Evolutionary conservation across 2,329 filamentous ascomycete species (phyloP).

Genomic region (Tolypocladium amazonense): DNA sequence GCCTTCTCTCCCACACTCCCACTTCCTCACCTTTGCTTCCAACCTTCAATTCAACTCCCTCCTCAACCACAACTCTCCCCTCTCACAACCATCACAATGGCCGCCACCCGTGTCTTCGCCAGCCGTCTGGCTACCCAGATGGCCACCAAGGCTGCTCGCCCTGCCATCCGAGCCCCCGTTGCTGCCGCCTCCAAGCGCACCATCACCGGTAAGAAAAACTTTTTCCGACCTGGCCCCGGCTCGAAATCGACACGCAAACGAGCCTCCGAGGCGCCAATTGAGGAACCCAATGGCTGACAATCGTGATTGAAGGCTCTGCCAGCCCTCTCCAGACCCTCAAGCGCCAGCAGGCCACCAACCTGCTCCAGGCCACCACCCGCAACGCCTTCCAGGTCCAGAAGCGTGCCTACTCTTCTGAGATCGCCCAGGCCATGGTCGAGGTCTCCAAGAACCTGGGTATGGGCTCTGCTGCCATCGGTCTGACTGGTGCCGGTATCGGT

Average conservation of each 20-base stretch:
- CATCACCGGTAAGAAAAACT: conserved; percentile 52
- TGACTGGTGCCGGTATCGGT: conserved; percentile 88
- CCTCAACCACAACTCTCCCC: conserved; percentile 14
- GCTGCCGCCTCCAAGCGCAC: conserved; percentile 63
- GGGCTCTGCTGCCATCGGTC: conserved; percentile 83
- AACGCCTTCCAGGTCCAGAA: conserved; percentile 54
- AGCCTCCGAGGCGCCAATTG: conserved; percentile 20
- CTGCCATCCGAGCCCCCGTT: conserved; percentile 56
- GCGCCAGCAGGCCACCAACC: conserved; percentile 58
- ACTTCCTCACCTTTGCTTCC: conserved; percentile 22
- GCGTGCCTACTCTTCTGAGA: conserved; percentile 79
- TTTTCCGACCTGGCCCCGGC: conserved; percentile 12
- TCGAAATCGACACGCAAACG: conserved; percentile 9
- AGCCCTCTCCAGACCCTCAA: conserved; percentile 64
- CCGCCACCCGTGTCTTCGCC: conserved; percentile 67
- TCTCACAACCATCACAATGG: conserved; percentile 58
- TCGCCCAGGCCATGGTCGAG: conserved; percentile 80
- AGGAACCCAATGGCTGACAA: conserved; percentile 20
- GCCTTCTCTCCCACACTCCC: conserved; percentile 16
- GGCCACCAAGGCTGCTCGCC: conserved; percentile 69
- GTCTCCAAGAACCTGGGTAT: conserved; percentile 87
- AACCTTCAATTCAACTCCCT: conserved; percentile 19
- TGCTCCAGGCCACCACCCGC: conserved; percentile 56
- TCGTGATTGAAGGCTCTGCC: conserved; percentile 35
- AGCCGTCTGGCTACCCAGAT: conserved; percentile 68